Base-by-base conservation (phyloP, 108 stramenopile species). In the Epithemia pelagica region DNA sequence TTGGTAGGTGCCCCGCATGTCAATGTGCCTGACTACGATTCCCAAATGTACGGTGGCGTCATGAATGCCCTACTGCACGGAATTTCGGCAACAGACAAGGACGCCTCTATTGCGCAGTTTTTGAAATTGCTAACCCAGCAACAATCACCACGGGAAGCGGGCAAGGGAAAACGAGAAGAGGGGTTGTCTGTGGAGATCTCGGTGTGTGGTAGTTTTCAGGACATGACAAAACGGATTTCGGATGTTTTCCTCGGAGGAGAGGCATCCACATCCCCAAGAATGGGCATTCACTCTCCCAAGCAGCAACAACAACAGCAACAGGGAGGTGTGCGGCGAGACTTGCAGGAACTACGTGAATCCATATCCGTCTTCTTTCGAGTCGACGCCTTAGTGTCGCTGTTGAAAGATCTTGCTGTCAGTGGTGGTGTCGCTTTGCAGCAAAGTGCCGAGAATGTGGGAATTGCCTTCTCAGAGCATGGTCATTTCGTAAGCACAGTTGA, bases 161-260 rank as follows among this genome's bases (percentile, higher is more conserved):
- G n/a, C 32, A 52, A 37, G 54, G 51, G 33, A 23, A n/a, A n/a
- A n/a, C 2, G 64, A 65, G 22, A 46, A 54, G 37, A 46, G 18
- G 66, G 28, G 15, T 59, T 54, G 21, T 67, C 66, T 26, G 30
- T 67, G 15, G 57, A 26, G 18, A 23, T 67, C 5, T 53, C 66
- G 21, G 26, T 23, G 2, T 25, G 23, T 5, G 54, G 66, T 59
- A 67, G 21, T 22, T 59, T 59, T 51, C 18, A 67, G 2, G 66
- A 67, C 28, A 27, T 67, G 57, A 27, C 28, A 21, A 2, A 30
- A 24, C 57, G 66, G 15, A 59, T 59, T 28, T 58, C 53, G 25
- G 61, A 67, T 59, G 22, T 25, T 2, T 31, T 30, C 22, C 3
- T 52, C 18, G 52, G 52, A 2, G 25, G 20, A 2, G n/a, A n/a